These are phyloP conservation scores for Nicotiana otophora DNA, from an alignment of 257 asterid genomes.

Conservation along the genomic window DNA sequence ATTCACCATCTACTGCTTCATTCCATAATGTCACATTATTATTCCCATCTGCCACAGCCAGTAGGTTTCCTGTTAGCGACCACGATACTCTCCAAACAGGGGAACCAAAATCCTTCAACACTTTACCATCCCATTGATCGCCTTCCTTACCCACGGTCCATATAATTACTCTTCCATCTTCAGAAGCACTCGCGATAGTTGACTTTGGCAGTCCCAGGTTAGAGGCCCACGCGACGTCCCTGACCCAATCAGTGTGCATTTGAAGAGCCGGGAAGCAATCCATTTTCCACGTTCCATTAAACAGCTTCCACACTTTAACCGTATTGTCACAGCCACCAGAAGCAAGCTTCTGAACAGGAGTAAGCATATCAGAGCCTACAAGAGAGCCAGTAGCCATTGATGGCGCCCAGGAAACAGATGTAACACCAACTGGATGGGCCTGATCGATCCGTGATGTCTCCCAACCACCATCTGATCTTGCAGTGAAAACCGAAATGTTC, in stretches of 20 bases:
- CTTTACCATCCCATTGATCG: conserved; percentile 54
- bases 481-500: conserved; percentile 51
- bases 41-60: conserved; percentile 66
- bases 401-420: conserved; percentile 76
- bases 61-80: conserved; percentile 64
- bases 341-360: conserved; percentile 48
- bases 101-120: conserved; percentile 47
- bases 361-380: conserved; percentile 35
- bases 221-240: conserved; percentile 75
- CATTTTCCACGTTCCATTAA: conserved; percentile 54
- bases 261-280: conserved; percentile 63
- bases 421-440: conserved; percentile 69
- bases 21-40: conserved; percentile 61
- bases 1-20: conserved; percentile 60
- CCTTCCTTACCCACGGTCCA: conserved; percentile 55
- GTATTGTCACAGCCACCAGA: conserved; percentile 72
- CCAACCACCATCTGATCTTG: conserved; percentile 60
- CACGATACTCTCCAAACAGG: conserved; percentile 71
- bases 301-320: conserved; percentile 64
- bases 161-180: conserved; percentile 54
- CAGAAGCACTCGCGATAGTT: conserved; percentile 59
- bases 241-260: conserved; percentile 64
- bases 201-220: conserved; percentile 67
- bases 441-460: conserved; percentile 55
- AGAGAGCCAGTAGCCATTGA: conserved; percentile 54